Conservation (phyloP, 345 rosid species). For the Raphanus raphanistrum region DNA sequence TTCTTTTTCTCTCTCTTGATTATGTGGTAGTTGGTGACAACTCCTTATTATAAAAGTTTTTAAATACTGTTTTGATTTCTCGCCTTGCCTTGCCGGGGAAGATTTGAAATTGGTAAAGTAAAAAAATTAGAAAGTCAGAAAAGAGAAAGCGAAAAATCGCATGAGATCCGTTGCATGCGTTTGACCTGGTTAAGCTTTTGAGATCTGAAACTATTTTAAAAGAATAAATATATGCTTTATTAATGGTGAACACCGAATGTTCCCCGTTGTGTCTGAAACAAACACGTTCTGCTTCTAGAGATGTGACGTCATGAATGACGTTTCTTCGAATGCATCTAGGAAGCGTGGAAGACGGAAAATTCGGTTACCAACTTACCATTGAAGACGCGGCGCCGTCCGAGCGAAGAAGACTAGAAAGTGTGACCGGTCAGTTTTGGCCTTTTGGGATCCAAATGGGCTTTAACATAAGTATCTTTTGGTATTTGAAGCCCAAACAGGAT, state of each 20-base stretch:
- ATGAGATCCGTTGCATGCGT: conserved; percentile 22
- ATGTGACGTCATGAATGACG: conserved; percentile 33
- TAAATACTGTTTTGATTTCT: background rate
- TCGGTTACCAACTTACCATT: background rate
- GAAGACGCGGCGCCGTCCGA: conserved; percentile 17
- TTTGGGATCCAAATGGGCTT: background rate
- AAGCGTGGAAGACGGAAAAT: conserved; percentile 9
- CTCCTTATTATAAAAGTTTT: conserved; percentile 3
- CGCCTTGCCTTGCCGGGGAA: conserved; percentile 36
- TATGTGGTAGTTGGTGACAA: background rate
- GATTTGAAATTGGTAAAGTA: conserved; percentile 7
- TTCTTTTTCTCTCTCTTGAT: background rate
- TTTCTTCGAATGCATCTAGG: conserved; percentile 2
- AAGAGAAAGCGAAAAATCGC: conserved; percentile 2
- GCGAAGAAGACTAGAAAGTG: background rate
- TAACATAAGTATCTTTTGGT: background rate
- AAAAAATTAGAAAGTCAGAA: background rate
- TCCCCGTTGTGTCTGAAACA: conserved; percentile 2
- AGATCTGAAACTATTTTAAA: background rate
- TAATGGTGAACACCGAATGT: background rate
- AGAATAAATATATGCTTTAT: background rate
- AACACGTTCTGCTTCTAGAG: conserved; percentile 14
- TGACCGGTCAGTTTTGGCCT: too few relatives aligned
- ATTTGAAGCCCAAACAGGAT: background rate
- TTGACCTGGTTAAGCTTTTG: conserved; percentile 11